Conservation (phyloP, 2,329 filamentous ascomycete genomes). For the Rhynchosporium secalis region DNA sequence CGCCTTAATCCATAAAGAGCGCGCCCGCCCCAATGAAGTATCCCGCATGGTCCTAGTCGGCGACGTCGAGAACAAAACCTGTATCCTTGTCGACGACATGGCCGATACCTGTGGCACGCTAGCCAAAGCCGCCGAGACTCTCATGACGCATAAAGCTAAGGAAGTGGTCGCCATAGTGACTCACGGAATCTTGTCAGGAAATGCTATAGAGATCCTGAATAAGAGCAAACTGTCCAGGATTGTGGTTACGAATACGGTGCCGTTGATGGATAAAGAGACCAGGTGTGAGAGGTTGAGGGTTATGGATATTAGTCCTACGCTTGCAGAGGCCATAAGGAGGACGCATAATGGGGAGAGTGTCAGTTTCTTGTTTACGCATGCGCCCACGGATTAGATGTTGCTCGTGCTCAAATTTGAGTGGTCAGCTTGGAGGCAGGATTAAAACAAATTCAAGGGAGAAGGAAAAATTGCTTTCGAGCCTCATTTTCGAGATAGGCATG, state of each 20-base stretch:
- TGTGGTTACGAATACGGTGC: slow-evolving; percentile 89
- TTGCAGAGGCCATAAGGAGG: slow-evolving; percentile 69
- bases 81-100: slow-evolving; percentile 93
- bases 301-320: slow-evolving; percentile 86
- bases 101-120: slow-evolving; percentile 90
- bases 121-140: slow-evolving; percentile 83
- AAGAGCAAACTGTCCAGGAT: slow-evolving; percentile 72
- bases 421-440: background rate
- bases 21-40: slow-evolving; percentile 86
- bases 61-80: slow-evolving; percentile 85
- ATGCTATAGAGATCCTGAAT: slow-evolving; percentile 74
- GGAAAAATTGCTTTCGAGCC: background rate
- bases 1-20: slow-evolving; percentile 95
- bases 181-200: slow-evolving; percentile 86
- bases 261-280: slow-evolving; percentile 76
- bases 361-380: slow-evolving; percentile 68
- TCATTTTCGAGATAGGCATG: background rate
- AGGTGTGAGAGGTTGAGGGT: slow-evolving; percentile 79
- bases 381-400: slow-evolving; percentile 49
- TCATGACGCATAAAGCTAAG: slow-evolving; percentile 82
- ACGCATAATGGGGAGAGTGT: slow-evolving; percentile 70
- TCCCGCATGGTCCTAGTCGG: slow-evolving; percentile 95
- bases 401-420: background rate
- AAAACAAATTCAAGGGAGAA: background rate
- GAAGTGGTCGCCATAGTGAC: slow-evolving; percentile 95